These are phyloP conservation scores for Tulasnella sp. DNA, from an alignment of 768 basidiomycete genomes.

Conservation along the genomic window DNA sequence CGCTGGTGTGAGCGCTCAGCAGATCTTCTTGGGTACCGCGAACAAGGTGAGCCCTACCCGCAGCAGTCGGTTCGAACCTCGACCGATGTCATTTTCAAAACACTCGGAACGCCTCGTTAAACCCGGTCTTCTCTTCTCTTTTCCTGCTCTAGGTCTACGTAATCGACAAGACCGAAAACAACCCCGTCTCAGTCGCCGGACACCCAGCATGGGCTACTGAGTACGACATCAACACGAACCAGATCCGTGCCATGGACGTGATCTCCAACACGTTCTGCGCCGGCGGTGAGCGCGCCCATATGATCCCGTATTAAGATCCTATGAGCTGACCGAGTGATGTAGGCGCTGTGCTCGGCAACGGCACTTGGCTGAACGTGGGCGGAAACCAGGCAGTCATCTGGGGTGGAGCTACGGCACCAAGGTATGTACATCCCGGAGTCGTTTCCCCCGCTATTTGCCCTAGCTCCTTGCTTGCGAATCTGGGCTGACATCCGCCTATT, in stretches of 20 bases:
- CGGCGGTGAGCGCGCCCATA: conserved; percentile 21
- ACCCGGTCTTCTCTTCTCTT: background rate
- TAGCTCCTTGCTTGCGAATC: conserved; percentile 15
- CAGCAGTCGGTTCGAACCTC: background rate
- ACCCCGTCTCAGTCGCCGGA: conserved; percentile 48
- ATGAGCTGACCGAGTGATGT: conserved; percentile 15
- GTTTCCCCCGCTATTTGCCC: conserved; percentile 60
- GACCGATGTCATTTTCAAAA: background rate
- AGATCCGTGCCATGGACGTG: conserved; percentile 57
- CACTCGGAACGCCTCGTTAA: background rate
- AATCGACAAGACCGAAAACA: conserved; percentile 74
- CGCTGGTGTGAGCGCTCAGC: conserved; percentile 16
- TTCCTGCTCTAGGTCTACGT: conserved; percentile 11
- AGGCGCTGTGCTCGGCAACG: conserved; percentile 13
- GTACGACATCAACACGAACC: conserved; percentile 47
- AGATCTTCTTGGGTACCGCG: conserved; percentile 17
- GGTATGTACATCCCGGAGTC: conserved; percentile 38
- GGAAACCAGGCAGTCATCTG: conserved; percentile 16
- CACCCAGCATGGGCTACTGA: conserved; percentile 58
- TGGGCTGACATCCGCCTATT: conserved; percentile 32
- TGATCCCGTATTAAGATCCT: conserved; percentile 5
- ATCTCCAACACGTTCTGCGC: conserved; percentile 68
- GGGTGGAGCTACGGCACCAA: conserved; percentile 47
- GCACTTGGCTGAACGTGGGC: conserved; percentile 16
- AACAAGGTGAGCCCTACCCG: conserved; percentile 12